A percentile compares a stretch with the other conserved stretches of the same genome.
These are phyloP conservation scores for Tuber melanosporum DNA, from an alignment of 495 filamentous ascomycete species.

Conservation along the genomic window DNA sequence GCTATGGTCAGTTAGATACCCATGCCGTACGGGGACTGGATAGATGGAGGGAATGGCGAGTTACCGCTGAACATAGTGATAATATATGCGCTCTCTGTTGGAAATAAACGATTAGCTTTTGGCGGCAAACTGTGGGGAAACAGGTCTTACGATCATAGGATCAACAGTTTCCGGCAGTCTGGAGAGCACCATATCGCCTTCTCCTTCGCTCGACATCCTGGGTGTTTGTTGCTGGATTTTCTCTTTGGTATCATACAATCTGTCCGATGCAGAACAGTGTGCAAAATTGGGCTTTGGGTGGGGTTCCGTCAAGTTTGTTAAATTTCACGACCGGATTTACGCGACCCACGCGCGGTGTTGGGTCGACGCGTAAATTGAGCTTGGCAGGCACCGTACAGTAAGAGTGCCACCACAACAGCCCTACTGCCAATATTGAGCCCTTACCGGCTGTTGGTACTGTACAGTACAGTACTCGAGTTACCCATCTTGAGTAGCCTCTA, in stretches of 20 bases:
- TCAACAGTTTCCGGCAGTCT: slow-evolving; percentile 25
- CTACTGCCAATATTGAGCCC: too few relatives aligned
- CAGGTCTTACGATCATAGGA: slow-evolving; percentile 24
- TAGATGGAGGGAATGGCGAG: not conserved
- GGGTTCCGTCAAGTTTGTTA: not conserved
- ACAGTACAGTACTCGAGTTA: too few relatives aligned
- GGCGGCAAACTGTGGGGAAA: not conserved
- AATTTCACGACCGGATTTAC: not conserved
- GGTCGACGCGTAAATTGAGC: slow-evolving; percentile 3
- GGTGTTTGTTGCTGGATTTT: not conserved
- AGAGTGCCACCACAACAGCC: too few relatives aligned
- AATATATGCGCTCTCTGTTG: slow-evolving; percentile 29
- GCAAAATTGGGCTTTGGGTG: not conserved
- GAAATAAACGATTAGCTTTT: slow-evolving; percentile 10
- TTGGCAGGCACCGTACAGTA: not conserved
- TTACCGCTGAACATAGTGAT: slow-evolving; percentile 32
- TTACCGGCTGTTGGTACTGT: too few relatives aligned
- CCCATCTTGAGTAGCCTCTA: too few relatives aligned
- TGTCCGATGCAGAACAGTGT: not conserved
- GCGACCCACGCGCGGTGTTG: not conserved
- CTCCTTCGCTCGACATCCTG: not conserved
- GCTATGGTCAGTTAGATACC: slow-evolving; percentile 43
- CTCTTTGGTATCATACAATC: not conserved
- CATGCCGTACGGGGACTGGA: not conserved
- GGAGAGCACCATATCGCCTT: not conserved